Evolutionary conservation across 345 rosid genomes (phyloP), one percentile per base, ranked within the genome.

Genomic region (Murraya koenigii): DNA sequence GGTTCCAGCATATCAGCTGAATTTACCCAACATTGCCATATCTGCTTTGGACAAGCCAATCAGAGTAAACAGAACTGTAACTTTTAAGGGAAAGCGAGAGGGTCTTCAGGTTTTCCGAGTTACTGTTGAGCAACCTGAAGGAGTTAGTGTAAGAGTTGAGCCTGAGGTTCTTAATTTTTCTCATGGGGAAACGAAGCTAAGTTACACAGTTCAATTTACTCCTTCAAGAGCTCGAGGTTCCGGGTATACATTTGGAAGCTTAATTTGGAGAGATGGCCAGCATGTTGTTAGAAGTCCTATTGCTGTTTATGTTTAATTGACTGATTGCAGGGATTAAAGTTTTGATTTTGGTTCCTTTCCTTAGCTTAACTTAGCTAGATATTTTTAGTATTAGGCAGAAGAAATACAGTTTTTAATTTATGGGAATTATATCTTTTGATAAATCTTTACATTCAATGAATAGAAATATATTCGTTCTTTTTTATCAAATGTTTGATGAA

Each of bases 1-100:
- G 8, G 74, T 70, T 70, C 60, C 61, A 2, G 36, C 61, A 26
- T 70, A 70, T 52, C 60, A 70, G 60, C 39, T 52, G 13, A 70
- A 70, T 30, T 70, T 17, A 28, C 72, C 36, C 36, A 52, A 0
- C 39, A 70, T 70, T 19, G 36, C 41, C 59, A 19, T 70, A 26
- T 49, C 25, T 7, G 4, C 10, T 9, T 38, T 70, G 26, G 23
- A 30, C 74, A 49, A 54, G 60, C 23, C 74, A 0, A 30, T 52
- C 32, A 19, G 60, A 17, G 10, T 70, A n/a, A 70, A 19, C 8
- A 49, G 74, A 70, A 52, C 8, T 2, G 60, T 26, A 11, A 70
- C 74, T 70, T 69, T 28, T 9, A 23, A 47, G 19, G 20, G 38
- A 30, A 26, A 19, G 38, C 30, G 73, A 17, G 23, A 47, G 7